Percentiles rank a stretch among this genome's conserved stretches.
Conservation (phyloP, 2,329 filamentous ascomycete genomes). For the Arthrobotrys sinensis region DNA sequence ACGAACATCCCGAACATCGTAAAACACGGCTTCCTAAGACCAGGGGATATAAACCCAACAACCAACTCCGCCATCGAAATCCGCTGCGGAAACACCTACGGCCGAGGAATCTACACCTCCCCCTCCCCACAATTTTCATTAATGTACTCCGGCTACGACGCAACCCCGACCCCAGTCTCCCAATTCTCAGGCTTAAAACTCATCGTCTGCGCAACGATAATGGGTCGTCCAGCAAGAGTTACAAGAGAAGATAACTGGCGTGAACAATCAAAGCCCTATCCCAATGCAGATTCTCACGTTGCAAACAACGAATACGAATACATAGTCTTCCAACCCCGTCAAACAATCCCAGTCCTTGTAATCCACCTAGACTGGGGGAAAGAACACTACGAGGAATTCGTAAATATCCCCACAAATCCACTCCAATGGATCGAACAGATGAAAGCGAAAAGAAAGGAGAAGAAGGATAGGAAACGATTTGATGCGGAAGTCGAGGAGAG, state of each 20-base stretch:
- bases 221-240: constrained; percentile 68
- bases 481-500: constrained; percentile 20
- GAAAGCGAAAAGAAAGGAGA: constrained; percentile 21
- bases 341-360: constrained; percentile 70
- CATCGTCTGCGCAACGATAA: constrained; percentile 70
- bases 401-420: constrained; percentile 62
- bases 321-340: constrained; percentile 69
- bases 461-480: neutral
- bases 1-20: constrained; percentile 69
- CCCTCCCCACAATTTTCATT: constrained; percentile 68
- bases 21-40: constrained; percentile 69
- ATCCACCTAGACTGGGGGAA: constrained; percentile 69
- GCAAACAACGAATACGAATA: constrained; percentile 68
- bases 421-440: constrained; percentile 58
- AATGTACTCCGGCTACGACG: constrained; percentile 66
- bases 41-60: constrained; percentile 65
- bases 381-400: constrained; percentile 65
- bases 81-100: constrained; percentile 68
- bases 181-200: constrained; percentile 68
- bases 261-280: constrained; percentile 63
- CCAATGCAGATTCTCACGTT: constrained; percentile 67
- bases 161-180: constrained; percentile 63
- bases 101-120: constrained; percentile 70
- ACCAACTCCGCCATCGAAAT: constrained; percentile 64
- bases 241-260: constrained; percentile 64